Conservation (phyloP, 495 filamentous ascomycete genomes). For the Jackrogersella minutella region DNA sequence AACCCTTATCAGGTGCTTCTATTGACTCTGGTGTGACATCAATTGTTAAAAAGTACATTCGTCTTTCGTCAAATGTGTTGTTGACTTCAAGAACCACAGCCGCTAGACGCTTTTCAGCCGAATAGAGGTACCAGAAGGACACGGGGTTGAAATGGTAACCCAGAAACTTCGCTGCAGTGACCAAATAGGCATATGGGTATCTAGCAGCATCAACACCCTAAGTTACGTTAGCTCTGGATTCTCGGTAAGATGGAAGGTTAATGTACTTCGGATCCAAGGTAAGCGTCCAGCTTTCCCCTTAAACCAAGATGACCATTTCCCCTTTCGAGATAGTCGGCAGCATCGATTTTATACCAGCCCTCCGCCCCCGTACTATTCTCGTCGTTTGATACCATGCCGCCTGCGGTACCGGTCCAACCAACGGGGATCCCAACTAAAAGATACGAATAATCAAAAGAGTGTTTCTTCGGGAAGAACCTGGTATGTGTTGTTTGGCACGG, state of each 20-base stretch:
- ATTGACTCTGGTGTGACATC: constrained; percentile 27
- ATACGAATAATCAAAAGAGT: constrained; percentile 72
- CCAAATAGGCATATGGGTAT: constrained; percentile 72
- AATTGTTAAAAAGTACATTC: constrained; percentile 64
- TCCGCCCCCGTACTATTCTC: constrained; percentile 39
- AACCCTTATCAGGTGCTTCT: constrained; percentile 15
- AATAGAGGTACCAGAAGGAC: constrained; percentile 84
- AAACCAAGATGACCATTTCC: constrained; percentile 56
- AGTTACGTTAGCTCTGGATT: constrained; percentile 28
- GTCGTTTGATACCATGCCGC: constrained; percentile 61
- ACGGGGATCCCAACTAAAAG: constrained; percentile 72
- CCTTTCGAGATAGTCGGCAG: constrained; percentile 66
- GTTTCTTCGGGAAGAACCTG: constrained; percentile 67
- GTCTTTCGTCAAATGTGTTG: constrained; percentile 78
- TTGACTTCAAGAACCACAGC: constrained; percentile 79
- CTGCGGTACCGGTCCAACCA: constrained; percentile 61
- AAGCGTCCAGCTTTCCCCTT: constrained; percentile 65
- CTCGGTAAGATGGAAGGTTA: not conserved
- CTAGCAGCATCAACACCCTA: constrained; percentile 59
- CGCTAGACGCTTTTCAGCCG: constrained; percentile 61
- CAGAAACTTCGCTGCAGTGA: constrained; percentile 72
- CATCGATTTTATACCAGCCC: constrained; percentile 66
- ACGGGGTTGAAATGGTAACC: constrained; percentile 80
- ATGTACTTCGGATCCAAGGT: constrained; percentile 59
- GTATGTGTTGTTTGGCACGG: constrained; percentile 69